These are phyloP conservation scores for Dioszegia hungarica DNA, from an alignment of 768 basidiomycete genomes.

Conservation along the genomic window DNA sequence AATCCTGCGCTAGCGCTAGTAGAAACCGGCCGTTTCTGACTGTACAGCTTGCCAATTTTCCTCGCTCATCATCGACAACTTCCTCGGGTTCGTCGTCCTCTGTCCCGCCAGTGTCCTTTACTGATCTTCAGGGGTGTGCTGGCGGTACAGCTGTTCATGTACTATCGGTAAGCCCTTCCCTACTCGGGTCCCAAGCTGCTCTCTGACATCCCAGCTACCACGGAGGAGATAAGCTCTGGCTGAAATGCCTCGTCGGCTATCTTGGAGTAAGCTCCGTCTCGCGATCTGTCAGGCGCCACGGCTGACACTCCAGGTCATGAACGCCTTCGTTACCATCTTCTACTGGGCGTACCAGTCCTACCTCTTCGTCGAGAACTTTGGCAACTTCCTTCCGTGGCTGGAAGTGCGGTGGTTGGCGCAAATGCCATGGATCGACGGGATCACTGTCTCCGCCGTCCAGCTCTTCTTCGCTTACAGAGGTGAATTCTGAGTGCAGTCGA, in stretches of 20 bases:
- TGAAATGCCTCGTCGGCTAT: constrained; percentile 18
- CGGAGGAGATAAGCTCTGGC: constrained; percentile 14
- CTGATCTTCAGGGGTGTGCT: constrained; percentile 14
- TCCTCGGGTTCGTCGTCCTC: constrained; percentile 17
- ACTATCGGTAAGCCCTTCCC: constrained; percentile 15
- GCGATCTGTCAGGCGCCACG: background rate
- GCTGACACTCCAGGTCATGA: constrained; percentile 19
- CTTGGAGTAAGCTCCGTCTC: constrained; percentile 6
- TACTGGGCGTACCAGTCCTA: constrained; percentile 26
- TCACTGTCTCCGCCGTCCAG: constrained; percentile 19
- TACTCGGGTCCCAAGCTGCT: too few species aligned
- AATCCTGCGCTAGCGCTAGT: too few species aligned
- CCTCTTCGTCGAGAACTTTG: constrained; percentile 27
- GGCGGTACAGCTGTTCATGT: constrained; percentile 20
- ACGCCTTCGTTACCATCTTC: constrained; percentile 20
- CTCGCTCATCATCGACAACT: constrained; percentile 23
- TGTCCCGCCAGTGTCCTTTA: too few species aligned
- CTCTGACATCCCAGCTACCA: constrained; percentile 19
- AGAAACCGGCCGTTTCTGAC: too few species aligned
- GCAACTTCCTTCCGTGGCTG: constrained; percentile 11
- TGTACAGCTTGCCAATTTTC: constrained; percentile 29
- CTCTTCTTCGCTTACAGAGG: constrained; percentile 22
- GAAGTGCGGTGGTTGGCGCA: constrained; percentile 9
- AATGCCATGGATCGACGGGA: constrained; percentile 10
- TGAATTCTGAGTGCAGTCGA: background rate